Evolutionary conservation across 1,284 basidiomycete genomes (phyloP), one percentile per base, ranked within the genome.

Genomic region (Calocybe gambosa): DNA sequence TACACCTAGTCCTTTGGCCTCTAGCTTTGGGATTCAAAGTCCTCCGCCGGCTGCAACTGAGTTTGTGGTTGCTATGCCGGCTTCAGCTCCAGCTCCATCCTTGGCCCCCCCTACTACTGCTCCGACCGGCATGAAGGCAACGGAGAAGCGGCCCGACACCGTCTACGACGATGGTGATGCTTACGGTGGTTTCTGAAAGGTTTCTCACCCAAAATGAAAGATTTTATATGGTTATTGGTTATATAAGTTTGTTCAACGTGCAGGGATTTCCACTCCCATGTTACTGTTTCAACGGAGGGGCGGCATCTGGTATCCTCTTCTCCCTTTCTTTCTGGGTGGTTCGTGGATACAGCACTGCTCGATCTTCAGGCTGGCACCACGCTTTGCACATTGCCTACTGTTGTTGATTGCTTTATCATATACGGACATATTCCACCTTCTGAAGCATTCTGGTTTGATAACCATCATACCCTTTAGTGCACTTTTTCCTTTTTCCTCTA

Each of bases 1-100:
- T 12, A 60, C 60, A 10, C 62, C 66, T 7, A 69, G 66, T 51
- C 66, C 67, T 19, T 53, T 70, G 23, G 66, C 67, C 26, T 62
- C 61, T 42, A 66, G 61, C 52, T 59, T 61, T 23, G 48, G n/a
- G 4, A 42, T 50, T 20, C 19, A 42, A 33, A 34, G 42, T 9
- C 43, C 47, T 7, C 45, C 43, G 20, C 26, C 44, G 18, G 51
- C 47, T 15, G 47, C 40, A 23, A 43, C 38, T 28, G 44, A 45
- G n/a, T 38, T 45, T 31, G 29, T 49, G 9, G 43, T 12, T n/a
- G 12, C 29, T 13, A n/a, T n/a, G n/a, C n/a, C n/a, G n/a, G n/a
- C n/a, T n/a, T n/a, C n/a, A n/a, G n/a, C n/a, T n/a, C n/a, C n/a
- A n/a, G n/a, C n/a, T n/a, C n/a, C n/a, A n/a, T n/a, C n/a, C 13